Base-by-base conservation (phyloP, 148 eudicot genomes). In the Cornus florida region DNA sequence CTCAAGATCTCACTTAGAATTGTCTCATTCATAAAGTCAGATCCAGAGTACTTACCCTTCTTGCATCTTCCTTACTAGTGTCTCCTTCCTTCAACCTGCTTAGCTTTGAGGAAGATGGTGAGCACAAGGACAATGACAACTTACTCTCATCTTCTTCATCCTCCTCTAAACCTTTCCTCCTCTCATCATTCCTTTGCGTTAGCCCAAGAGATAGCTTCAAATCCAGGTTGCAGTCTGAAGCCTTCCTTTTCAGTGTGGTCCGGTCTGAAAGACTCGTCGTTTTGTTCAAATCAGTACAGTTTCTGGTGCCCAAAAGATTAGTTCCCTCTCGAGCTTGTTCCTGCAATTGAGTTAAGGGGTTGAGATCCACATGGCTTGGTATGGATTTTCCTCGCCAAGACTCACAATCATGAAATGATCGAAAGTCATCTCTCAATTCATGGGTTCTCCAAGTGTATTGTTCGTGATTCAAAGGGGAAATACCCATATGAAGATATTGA, bases 1-100 rank as follows among this genome's bases (percentile, higher is more conserved):
- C 89, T 86, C 95, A 89, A 70, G 90, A 88, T 91, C 95, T 91
- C 91, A 91, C 95, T 91, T 83, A 88, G 95, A 91, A 91, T 87
- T 56, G 20, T 73, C 46, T 62, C 70, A 86, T 91, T 91, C 92
- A 91, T 83, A 91, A 84, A 91, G 92, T 91, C 84, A 91, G 95
- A 91, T 91, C 95, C 24, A 89, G 95, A 83, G 95, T 91, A 91
- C 92, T 91, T 82, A 89, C 79, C 84, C 86, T 79, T 75, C 79
- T 88, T 64, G 85, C 80, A 74, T 80, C 66, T 12, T 78, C 72
- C 57, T 70, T 65, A 65, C 19, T 43, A 64, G 73, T 28, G 64
- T 60, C 78, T n/a, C 77, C 86, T 72, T 77, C 85, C 43, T 71
- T 82, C 65, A 79, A 50, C 80, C 74, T 86, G 73, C 72, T 82